A percentile compares a stretch with the other conserved stretches of the same genome.
Evolutionary conservation across 805 yeast species (phyloP).

Genomic region (Suhomyces sp.): DNA sequence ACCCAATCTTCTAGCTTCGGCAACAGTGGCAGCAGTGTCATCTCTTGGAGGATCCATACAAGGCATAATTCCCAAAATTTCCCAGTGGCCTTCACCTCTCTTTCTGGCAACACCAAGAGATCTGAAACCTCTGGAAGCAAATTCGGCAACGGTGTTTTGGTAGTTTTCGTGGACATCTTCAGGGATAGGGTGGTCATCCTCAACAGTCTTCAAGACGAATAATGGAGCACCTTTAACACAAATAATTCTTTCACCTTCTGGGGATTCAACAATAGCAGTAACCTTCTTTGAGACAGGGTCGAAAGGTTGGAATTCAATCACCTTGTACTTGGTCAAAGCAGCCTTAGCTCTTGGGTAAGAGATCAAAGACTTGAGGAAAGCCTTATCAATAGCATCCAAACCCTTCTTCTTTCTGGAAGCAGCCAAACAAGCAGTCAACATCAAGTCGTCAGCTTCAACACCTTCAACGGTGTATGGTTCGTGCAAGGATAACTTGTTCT

Average conservation of each 20-base stretch:
- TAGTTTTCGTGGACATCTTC: constrained; percentile 92
- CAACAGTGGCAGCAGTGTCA: constrained; percentile 92
- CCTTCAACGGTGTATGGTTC: constrained; percentile 98
- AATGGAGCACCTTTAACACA: constrained; percentile 99
- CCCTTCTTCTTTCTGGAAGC: constrained; percentile 98
- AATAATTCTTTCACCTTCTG: constrained; percentile 90
- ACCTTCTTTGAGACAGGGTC: constrained; percentile 98
- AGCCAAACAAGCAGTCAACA: constrained; percentile 97
- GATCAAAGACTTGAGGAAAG: constrained; percentile 88
- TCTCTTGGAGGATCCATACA: constrained; percentile 99
- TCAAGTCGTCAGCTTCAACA: constrained; percentile 91
- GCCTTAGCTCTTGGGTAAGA: constrained; percentile 88
- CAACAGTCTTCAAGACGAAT: constrained; percentile 93
- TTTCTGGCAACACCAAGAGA: constrained; percentile 98
- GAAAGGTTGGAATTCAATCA: constrained; percentile 93
- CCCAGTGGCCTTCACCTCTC: constrained; percentile 99
- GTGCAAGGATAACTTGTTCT: constrained; percentile 91
- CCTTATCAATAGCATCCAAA: constrained; percentile 95
- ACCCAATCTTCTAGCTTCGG: constrained; percentile 89
- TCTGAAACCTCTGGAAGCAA: constrained; percentile 97
- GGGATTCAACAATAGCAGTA: constrained; percentile 91
- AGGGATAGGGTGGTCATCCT: constrained; percentile 94
- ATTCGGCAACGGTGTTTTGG: constrained; percentile 96
- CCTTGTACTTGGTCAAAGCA: constrained; percentile 91
- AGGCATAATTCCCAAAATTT: constrained; percentile 96